Conservation (phyloP, 2,329 filamentous ascomycete species). For the Metarhizium brunneum region DNA sequence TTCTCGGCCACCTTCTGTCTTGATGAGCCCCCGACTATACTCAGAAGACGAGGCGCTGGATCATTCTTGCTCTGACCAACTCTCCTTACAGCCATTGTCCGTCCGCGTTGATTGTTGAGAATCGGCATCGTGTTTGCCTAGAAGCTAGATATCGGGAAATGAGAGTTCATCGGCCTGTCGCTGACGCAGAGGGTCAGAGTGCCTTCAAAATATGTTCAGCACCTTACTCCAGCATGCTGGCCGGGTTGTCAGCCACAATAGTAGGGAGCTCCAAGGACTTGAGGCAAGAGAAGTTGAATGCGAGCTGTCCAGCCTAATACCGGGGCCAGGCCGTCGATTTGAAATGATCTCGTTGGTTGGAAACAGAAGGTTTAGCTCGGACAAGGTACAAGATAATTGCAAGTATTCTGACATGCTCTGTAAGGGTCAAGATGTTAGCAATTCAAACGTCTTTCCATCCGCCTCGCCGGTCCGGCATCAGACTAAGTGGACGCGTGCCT, state of each 20-base stretch:
- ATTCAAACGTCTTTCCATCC: background rate
- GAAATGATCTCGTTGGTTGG: no score
- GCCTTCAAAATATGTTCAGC: background rate
- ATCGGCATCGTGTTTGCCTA: background rate
- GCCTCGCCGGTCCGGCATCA: background rate
- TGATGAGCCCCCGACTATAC: background rate
- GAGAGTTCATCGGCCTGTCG: background rate
- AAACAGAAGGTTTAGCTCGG: no score
- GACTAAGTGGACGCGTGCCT: background rate
- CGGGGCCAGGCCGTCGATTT: no score
- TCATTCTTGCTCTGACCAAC: constrained; percentile 14
- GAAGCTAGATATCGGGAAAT: background rate
- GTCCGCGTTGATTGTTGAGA: constrained; percentile 3
- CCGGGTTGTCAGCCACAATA: background rate
- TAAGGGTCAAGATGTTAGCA: background rate
- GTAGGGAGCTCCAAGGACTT: background rate
- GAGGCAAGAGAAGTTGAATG: background rate
- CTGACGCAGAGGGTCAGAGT: no score
- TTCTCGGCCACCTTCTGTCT: constrained; percentile 9
- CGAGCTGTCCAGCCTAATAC: background rate
- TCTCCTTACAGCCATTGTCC: background rate
- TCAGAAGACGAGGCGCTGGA: constrained; percentile 11
- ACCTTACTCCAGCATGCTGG: background rate
- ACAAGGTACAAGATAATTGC: no score
- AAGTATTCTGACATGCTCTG: background rate